Base-by-base conservation (phyloP, 108 stramenopile species). In the Ochromonas danica region DNA sequence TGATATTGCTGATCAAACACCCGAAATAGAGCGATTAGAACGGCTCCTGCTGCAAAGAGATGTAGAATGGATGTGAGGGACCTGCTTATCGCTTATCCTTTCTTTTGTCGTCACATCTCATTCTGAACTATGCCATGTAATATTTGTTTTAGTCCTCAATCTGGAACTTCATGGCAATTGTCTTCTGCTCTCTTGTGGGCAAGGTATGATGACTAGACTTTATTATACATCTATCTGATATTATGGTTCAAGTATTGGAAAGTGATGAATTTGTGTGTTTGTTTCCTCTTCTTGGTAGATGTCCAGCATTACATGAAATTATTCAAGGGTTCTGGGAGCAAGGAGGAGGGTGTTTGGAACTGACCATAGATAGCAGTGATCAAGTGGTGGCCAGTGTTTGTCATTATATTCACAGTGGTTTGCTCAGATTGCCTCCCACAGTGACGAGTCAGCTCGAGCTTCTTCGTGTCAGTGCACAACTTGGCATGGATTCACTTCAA, bases 61-160 rank as follows among this genome's bases (percentile, higher is more conserved):
- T 36, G 63, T 67, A 6, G 63, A 67, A 67, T 67, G 63, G 63
- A 67, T 67, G 63, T 67, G 25, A 67, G 63, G 14, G 63, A 67
- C 63, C 25, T 36, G 51, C 51, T 10, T 17, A 10, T 17, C 10
- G 17, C 10, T 10, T 57, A 57, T 57, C 17, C 22, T 57, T 10
- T 57, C 51, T 22, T 57, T 22, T 57, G 51, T 57, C 22, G 51
- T 57, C n/a, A n/a, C n/a, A n/a, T 57, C 51, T 17, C 51, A 22
- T 57, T 22, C 51, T 57, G 22, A 57, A 10, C 17, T 17, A 57
- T 57, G 51, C 51, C 17, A 10, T 57, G 51, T 57, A 22, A 17
- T 17, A 51, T 22, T 51, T 51, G 6, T 51, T 51, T 51, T 67
- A 67, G 63, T 67, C 63, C 63, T 28, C 27, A 33, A 36, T 14